Evolutionary conservation across 352 stramenopile genomes (phyloP).

Genomic region (Globisporangium irregulare): DNA sequence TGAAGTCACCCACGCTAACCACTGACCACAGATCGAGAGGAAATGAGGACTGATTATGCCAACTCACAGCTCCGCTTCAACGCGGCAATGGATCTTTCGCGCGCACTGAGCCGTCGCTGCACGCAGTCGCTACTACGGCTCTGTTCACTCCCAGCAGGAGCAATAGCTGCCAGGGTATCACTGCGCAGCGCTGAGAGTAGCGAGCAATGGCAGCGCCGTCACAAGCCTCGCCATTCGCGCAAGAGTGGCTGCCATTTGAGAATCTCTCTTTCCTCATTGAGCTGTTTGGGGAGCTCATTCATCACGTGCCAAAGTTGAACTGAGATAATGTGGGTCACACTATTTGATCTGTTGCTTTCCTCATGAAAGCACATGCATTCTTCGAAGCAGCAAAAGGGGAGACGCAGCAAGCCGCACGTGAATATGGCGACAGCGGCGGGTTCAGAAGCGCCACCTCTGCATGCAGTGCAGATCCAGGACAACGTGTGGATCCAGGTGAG

Average conservation of each 20-base stretch:
- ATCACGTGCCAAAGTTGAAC: no score
- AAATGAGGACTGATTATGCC: conserved; percentile 23
- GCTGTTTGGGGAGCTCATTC: no score
- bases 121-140: background rate
- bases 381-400: background rate
- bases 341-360: no score
- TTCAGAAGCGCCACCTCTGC: background rate
- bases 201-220: conserved; percentile 24
- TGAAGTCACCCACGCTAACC: conserved; percentile 64
- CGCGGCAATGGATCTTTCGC: conserved; percentile 33
- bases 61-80: conserved; percentile 31
- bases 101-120: conserved; percentile 32
- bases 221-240: conserved; percentile 14
- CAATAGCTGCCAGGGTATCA: background rate
- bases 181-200: conserved; percentile 30
- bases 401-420: background rate
- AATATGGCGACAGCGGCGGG: background rate
- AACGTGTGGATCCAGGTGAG: conserved; percentile 43
- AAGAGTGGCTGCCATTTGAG: background rate
- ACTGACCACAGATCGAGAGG: conserved; percentile 29
- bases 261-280: background rate
- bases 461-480: conserved; percentile 27
- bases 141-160: no score
- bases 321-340: background rate
- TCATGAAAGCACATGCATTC: no score